These are phyloP conservation scores for Nigrospora sphaerica DNA, from an alignment of 2,329 filamentous ascomycete genomes.

Conservation along the genomic window DNA sequence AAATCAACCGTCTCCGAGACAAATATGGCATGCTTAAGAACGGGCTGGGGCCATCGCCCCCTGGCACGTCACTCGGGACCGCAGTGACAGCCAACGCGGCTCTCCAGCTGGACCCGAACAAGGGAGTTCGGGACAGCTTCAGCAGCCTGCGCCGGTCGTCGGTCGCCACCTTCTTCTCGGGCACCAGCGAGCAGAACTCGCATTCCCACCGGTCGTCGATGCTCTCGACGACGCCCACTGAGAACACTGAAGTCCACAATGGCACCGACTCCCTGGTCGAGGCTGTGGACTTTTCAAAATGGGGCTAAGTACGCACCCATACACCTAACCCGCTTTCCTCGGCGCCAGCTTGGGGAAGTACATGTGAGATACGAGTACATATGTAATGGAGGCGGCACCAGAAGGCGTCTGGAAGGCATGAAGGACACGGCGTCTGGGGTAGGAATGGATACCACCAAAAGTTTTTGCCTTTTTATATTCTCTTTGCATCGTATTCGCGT, in stretches of 20 bases:
- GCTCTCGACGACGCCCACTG: constrained; percentile 45
- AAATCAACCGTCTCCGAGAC: constrained; percentile 77
- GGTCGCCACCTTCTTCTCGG: constrained; percentile 58
- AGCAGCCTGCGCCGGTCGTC: constrained; percentile 55
- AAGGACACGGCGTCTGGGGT: constrained; percentile 22
- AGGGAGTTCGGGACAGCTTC: constrained; percentile 53
- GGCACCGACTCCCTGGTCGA: constrained; percentile 33
- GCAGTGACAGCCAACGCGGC: constrained; percentile 22
- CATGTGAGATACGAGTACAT: no score
- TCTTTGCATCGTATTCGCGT: not conserved
- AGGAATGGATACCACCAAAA: constrained; percentile 31
- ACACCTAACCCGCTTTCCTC: no score
- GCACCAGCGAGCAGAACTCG: constrained; percentile 42
- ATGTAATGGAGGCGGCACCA: no score
- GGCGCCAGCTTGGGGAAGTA: no score
- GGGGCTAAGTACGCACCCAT: constrained; percentile 24
- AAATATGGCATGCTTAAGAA: constrained; percentile 36
- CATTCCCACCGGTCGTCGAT: constrained; percentile 53
- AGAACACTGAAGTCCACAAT: constrained; percentile 43
- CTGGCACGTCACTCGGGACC: constrained; percentile 23
- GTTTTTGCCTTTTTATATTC: constrained; percentile 15
- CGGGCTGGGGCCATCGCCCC: constrained; percentile 18
- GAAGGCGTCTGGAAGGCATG: not conserved
- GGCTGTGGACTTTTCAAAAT: constrained; percentile 42
- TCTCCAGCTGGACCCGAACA: constrained; percentile 23